Evolutionary conservation across 23 red algal genomes (phyloP).

Genomic region (Gracilariopsis chorda): DNA sequence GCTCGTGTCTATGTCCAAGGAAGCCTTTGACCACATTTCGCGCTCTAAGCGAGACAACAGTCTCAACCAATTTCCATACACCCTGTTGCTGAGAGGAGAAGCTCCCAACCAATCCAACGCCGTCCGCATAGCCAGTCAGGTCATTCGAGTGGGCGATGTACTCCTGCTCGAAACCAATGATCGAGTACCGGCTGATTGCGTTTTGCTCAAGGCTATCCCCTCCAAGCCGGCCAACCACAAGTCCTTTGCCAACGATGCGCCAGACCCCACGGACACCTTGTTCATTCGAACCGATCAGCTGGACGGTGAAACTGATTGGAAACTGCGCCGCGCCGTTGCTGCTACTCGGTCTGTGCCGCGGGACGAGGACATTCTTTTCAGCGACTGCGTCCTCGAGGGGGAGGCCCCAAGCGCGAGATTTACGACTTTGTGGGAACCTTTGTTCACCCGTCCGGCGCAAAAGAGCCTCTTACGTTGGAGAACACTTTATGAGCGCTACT

Average conservation of each 20-base stretch:
- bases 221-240: conserved; percentile 8
- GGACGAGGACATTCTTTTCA: conserved; percentile 66
- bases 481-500: conserved; percentile 97
- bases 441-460: conserved; percentile 38
- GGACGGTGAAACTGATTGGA: conserved; percentile 99
- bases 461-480: conserved; percentile 83
- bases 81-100: conserved; percentile 31
- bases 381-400: conserved; percentile 50
- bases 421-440: conserved; percentile 94
- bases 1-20: conserved; percentile 79
- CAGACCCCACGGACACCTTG: conserved; percentile 57
- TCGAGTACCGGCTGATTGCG: conserved; percentile 94
- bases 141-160: conserved; percentile 97
- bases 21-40: conserved; percentile 78
- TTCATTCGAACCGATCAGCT: conserved; percentile 98
- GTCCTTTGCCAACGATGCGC: neutral
- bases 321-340: conserved; percentile 88
- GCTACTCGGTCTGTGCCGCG: conserved; percentile 60
- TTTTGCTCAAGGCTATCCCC: conserved; percentile 69
- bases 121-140: conserved; percentile 62
- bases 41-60: conserved; percentile 74
- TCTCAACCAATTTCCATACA: conserved; percentile 80
- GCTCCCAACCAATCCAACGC: neutral
- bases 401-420: conserved; percentile 87
- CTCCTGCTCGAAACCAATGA: conserved; percentile 83